A percentile compares a stretch with the other conserved stretches of the same genome.
Conservation (phyloP, 306 rosid species). For the Hippophae tibetana region DNA sequence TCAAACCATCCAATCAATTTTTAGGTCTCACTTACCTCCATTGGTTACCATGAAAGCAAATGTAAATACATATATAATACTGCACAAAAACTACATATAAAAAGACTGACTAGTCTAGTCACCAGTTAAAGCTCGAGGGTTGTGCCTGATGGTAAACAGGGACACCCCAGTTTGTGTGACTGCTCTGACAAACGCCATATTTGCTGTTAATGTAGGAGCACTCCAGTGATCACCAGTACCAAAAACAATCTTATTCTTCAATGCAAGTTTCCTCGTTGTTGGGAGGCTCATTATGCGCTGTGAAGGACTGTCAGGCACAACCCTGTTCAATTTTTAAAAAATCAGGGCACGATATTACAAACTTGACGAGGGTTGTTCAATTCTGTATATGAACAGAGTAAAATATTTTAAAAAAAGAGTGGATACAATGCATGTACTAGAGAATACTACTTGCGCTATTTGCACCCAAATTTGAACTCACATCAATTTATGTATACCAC, state of each 20-base stretch:
- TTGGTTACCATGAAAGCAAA: no score
- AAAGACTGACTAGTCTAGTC: conserved; percentile 33
- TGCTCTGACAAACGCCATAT: conserved; percentile 89
- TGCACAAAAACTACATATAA: no score
- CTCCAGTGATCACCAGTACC: conserved; percentile 86
- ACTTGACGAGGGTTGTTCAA: background rate
- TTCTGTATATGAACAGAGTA: no score
- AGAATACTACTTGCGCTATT: no score
- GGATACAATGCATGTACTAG: no score
- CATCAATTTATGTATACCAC: no score
- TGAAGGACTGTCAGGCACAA: conserved; percentile 68
- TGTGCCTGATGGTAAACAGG: conserved; percentile 61
- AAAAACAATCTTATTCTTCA: conserved; percentile 80
- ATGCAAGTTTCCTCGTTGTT: conserved; percentile 72
- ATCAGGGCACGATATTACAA: conserved; percentile 19
- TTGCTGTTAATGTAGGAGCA: conserved; percentile 84
- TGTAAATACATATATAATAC: no score
- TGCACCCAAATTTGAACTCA: no score
- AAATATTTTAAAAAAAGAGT: no score
- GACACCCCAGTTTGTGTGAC: conserved; percentile 94
- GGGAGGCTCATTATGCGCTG: conserved; percentile 77
- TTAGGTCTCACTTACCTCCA: no score
- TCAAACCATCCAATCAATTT: no score
- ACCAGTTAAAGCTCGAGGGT: conserved; percentile 81
- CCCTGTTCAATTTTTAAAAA: conserved; percentile 37